Evolutionary conservation across 495 filamentous ascomycete species (phyloP), one percentile per base, ranked within the genome.

Genomic region (Hypoxylon fragiforme): DNA sequence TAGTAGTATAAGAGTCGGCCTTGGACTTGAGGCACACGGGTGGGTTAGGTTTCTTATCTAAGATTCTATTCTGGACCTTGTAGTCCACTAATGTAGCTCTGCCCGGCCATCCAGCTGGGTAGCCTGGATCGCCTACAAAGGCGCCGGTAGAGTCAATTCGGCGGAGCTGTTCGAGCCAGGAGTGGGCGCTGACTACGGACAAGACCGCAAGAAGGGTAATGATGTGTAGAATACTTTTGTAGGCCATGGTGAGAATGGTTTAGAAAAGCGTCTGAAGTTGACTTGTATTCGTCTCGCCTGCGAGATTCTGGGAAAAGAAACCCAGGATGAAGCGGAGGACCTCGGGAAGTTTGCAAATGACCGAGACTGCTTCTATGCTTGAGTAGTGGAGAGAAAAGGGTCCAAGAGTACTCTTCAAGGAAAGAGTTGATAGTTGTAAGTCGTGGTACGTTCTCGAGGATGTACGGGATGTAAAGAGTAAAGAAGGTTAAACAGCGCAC

Each of bases 101-200:
- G n/a, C n/a, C n/a, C n/a, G n/a, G n/a, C n/a, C n/a, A n/a, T n/a
- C n/a, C 82, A 46, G 90, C 83, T 3, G 82, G 68, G 60, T 84
- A 94, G 35, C 91, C 91, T 4, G 79, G 70, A 2, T 68, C 55
- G 18, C 89, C 90, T 2, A 83, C 73, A 64, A 89, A 90, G n/a
- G 79, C 81, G 28, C 90, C 90, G 64, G 89, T 85, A 3, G 82
- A 66, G 34, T 83, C 79, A 71, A 97, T 84, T 22, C 83, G 77
- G n/a, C 66, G 74, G 18, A 90, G 69, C 50, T 85, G 68, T 65
- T 95, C 90, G 12, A 91, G 77, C 92, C 92, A 97, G 31, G 85
- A 82, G 70, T 95, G 90, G 18, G 79, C 86, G 35, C 57, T 50
- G 19, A 71, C 63, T 28, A 69, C 66, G 21, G 64, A 53, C 14